Base-by-base conservation (phyloP, 257 asterid species). In the Ocimum tenuiflorum region DNA sequence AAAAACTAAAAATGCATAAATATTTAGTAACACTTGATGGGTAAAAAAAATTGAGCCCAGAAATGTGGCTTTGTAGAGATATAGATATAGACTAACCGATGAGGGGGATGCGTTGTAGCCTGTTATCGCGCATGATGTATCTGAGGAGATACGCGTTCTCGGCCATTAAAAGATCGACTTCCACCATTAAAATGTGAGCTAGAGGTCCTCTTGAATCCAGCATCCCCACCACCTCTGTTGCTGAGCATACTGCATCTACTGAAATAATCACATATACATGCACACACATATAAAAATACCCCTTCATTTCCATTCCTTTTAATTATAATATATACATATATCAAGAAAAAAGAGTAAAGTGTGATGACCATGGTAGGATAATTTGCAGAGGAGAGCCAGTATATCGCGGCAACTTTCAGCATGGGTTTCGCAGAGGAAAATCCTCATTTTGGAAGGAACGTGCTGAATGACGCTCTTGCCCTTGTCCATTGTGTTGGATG, bases 171-270 rank as follows among this genome's bases (percentile, higher is more conserved):
- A 86, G 80, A 43, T 70, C 71, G 19, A 81, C 86, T 57, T 80
- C 84, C 0, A 83, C 86, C 5, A 89, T 86, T 39, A 86, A 83
- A 24, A 89, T 77, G 29, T 89, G 85, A 6, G 81, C 68, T 2
- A 38, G 66, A 56, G 81, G 81, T 42, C 91, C 92, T 45, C 78
- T 68, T 6, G 80, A 74, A 10, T 71, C 71, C 70, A 89, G 56
- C 22, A 80, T 78, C 41, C 77, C 77, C 6, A 76, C 54, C 11
- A 83, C 77, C 41, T 80, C 83, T 12, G 69, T 46, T 3, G 75
- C 81, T 35, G 87, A 78, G 73, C 82, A 73, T 13, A 80, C 85
- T 31, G 89, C 75, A 23, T 77, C 79, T 56, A 88, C 96, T 88
- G 81, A 6, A 31, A n/a, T n/a, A n/a, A 27, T 27, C 4, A 27